A percentile compares a stretch with the other conserved stretches of the same genome.
Conservation (phyloP, 495 filamentous ascomycete species). For the Penicillium longicatenatum region DNA sequence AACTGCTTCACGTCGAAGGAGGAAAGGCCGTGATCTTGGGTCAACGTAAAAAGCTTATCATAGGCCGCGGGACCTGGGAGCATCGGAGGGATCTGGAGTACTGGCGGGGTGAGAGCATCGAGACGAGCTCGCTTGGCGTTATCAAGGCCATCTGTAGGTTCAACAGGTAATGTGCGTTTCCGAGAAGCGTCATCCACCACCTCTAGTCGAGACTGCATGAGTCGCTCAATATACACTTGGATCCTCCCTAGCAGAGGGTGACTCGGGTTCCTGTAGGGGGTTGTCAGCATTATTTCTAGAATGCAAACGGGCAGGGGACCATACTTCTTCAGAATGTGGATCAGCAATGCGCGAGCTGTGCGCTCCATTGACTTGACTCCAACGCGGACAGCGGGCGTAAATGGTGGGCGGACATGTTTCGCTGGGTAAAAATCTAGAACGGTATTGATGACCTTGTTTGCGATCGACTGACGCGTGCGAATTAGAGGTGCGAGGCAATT, state of each 20-base stretch:
- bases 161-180: constrained; percentile 70
- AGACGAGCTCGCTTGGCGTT: constrained; percentile 70
- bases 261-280: constrained; percentile 61
- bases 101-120: constrained; percentile 52
- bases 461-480: constrained; percentile 74
- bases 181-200: constrained; percentile 69
- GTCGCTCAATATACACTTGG: constrained; percentile 76
- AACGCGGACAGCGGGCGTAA: constrained; percentile 77
- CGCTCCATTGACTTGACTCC: constrained; percentile 91
- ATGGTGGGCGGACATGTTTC: constrained; percentile 70
- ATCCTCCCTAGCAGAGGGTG: constrained; percentile 70
- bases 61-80: constrained; percentile 73
- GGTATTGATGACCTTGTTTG: constrained; percentile 79
- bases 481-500: constrained; percentile 82
- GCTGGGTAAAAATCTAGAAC: constrained; percentile 92
- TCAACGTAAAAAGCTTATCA: constrained; percentile 82
- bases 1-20: constrained; percentile 80
- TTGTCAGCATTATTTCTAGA: constrained; percentile 5
- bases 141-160: constrained; percentile 70
- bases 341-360: constrained; percentile 78
- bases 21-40: constrained; percentile 68
- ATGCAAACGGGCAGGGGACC: constrained; percentile 3
- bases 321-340: constrained; percentile 78
- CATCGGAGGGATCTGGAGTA: constrained; percentile 63
- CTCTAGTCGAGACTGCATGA: constrained; percentile 72